Conservation (phyloP, 805 yeast species). For the Ogataea saltuana region DNA sequence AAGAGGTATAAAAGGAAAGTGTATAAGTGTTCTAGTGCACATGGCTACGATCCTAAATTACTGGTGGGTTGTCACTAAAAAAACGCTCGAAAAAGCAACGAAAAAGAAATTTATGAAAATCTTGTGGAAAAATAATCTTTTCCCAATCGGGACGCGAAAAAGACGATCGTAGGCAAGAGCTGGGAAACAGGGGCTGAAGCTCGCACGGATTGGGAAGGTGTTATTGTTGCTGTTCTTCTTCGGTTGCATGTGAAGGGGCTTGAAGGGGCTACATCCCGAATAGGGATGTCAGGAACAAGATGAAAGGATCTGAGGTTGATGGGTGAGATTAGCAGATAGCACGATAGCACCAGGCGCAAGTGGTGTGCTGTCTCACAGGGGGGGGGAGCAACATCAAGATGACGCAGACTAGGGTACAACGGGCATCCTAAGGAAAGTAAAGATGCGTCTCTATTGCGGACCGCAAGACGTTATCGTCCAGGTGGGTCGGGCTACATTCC, state of each 20-base stretch:
- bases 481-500: too few species aligned
- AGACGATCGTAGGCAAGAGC: not conserved
- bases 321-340: not conserved
- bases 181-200: not conserved
- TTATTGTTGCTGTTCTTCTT: not conserved
- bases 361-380: too few species aligned
- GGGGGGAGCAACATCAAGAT: too few species aligned
- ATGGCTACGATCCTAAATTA: not conserved
- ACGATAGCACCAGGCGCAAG: not conserved
- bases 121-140: conserved; percentile 3
- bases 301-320: not conserved
- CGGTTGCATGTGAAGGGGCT: conserved; percentile 4
- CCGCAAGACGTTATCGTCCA: too few species aligned
- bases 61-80: conserved; percentile 6
- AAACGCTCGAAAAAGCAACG: conserved; percentile 4
- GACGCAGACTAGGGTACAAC: too few species aligned
- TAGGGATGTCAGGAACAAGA: conserved; percentile 6
- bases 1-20: conserved; percentile 3
- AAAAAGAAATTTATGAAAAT: conserved; percentile 1
- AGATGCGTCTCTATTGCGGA: too few species aligned
- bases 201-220: not conserved
- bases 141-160: not conserved
- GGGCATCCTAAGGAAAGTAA: too few species aligned
- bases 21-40: conserved; percentile 2
- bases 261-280: not conserved